A percentile compares a stretch with the other conserved stretches of the same genome.
Conservation (phyloP, 352 stramenopile species). For the Aphanomyces invadans region DNA sequence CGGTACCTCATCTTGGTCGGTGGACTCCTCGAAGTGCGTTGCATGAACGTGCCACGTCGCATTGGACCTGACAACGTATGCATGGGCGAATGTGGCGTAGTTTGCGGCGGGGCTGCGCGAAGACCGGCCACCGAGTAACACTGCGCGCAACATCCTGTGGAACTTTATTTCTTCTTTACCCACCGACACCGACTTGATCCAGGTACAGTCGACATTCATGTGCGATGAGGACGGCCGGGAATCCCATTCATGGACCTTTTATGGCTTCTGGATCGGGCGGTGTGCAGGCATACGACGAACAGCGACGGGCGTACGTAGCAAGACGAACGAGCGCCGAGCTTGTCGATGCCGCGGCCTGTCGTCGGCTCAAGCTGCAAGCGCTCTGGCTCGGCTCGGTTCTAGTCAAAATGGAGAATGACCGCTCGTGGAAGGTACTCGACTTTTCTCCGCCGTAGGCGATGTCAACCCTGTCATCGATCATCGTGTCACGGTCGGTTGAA, state of each 20-base stretch:
- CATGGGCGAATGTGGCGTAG: constrained; percentile 48
- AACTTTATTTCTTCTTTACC: constrained; percentile 76
- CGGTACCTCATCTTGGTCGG: constrained; percentile 70
- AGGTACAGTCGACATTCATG: constrained; percentile 26
- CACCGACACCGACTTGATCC: constrained; percentile 71
- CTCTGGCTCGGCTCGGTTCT: constrained; percentile 53
- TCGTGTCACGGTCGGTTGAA: no score
- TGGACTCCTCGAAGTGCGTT: constrained; percentile 27
- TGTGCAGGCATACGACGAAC: constrained; percentile 37
- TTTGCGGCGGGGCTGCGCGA: constrained; percentile 71
- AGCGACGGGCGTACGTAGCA: constrained; percentile 55
- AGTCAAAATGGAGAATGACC: constrained; percentile 58
- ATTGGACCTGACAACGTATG: no score
- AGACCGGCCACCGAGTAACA: constrained; percentile 70
- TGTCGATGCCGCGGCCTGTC: constrained; percentile 36
- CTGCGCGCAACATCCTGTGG: constrained; percentile 66
- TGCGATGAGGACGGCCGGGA: no score
- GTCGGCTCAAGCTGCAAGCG: constrained; percentile 57
- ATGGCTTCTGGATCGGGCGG: no score
- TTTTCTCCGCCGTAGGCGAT: no score
- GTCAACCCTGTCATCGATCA: no score
- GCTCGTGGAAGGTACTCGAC: constrained; percentile 67
- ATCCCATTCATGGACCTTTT: no score
- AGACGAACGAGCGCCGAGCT: constrained; percentile 41
- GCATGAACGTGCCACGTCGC: neutral